Conservation (phyloP, 345 rosid genomes). For the Litchi chinensis region DNA sequence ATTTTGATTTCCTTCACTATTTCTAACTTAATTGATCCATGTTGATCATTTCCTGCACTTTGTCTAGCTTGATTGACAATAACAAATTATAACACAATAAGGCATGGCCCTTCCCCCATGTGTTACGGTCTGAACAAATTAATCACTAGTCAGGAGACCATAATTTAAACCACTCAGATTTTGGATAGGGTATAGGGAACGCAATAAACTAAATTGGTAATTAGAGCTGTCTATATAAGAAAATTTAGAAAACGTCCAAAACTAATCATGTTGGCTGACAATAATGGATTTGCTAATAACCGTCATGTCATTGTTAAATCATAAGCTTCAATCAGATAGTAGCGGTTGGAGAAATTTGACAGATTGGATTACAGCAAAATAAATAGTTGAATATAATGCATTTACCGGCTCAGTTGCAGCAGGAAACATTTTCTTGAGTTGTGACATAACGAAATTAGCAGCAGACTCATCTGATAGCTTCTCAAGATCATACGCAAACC, state of each 20-base stretch:
- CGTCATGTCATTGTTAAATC: neutral
- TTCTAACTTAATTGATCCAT: neutral
- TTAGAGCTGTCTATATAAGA: neutral
- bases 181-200: neutral
- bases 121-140: too few relatives aligned
- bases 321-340: neutral
- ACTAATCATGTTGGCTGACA: neutral
- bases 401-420: slow-evolving; percentile 77
- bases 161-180: neutral
- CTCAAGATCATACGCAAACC: slow-evolving; percentile 72
- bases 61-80: neutral
- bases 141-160: too few relatives aligned
- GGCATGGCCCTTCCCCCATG: neutral
- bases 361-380: slow-evolving; percentile 3
- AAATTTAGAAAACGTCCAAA: neutral
- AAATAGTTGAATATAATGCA: neutral
- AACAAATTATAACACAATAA: neutral
- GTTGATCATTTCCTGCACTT: neutral
- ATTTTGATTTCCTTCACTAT: neutral
- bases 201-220: neutral
- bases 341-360: neutral
- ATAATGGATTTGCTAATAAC: neutral
- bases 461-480: slow-evolving; percentile 66
- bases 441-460: slow-evolving; percentile 62
- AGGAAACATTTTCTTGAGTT: slow-evolving; percentile 88